phyloP scores from a whole-genome alignment of 345 rosid species.

The Heritiera fomes region DNA sequence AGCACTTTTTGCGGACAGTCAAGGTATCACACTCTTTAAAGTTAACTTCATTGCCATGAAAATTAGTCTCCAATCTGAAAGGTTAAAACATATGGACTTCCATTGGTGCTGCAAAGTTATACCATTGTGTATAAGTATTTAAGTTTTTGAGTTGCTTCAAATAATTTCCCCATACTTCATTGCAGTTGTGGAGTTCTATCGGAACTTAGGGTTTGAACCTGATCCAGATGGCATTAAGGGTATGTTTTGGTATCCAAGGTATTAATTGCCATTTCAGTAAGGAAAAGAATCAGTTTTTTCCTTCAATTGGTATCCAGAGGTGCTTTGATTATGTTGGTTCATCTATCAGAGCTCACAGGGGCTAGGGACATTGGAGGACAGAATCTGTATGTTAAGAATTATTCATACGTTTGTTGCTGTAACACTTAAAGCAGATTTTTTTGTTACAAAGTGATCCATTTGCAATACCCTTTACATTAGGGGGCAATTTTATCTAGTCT shows the following conservation, averaged over 20 bases:
- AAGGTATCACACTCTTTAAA: conserved; percentile 51
- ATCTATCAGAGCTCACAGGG: neutral
- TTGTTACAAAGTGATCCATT: neutral
- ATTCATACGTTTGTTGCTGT: neutral
- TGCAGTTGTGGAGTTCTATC: conserved; percentile 95
- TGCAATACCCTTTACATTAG: neutral
- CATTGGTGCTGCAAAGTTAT: neutral
- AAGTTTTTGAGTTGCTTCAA: conserved; percentile 18
- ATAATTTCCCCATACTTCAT: conserved; percentile 10
- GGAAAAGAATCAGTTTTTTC: too few species aligned
- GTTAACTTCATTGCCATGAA: conserved; percentile 6
- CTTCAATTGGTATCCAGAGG: neutral
- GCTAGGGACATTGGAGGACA: neutral
- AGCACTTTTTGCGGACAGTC: conserved; percentile 95
- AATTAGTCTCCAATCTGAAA: neutral
- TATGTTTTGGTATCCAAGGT: conserved; percentile 95
- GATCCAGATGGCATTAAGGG: conserved; percentile 99
- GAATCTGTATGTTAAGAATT: neutral
- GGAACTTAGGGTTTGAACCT: conserved; percentile 84
- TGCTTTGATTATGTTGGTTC: neutral
- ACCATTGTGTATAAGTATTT: neutral
- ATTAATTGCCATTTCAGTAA: conserved; percentile 22
- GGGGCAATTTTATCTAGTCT: neutral
- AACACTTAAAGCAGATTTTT: neutral
- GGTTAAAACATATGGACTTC: neutral